Evolutionary conservation across 2,329 filamentous ascomycete genomes (phyloP), one percentile per base, ranked within the genome.

Genomic region (Aspergillus spinulosporus): DNA sequence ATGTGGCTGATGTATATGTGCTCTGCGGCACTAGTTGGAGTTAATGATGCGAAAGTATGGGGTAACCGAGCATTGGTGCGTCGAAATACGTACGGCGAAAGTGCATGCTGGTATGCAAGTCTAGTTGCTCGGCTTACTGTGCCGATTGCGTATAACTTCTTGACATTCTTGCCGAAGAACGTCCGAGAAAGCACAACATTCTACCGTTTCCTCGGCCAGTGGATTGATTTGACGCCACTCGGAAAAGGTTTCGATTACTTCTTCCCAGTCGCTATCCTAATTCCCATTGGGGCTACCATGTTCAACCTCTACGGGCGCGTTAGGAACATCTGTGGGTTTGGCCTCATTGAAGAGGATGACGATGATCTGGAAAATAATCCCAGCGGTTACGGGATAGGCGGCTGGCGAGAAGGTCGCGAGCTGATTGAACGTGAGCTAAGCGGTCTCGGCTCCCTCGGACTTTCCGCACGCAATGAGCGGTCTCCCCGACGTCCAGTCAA

Each of bases 1-100:
- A 78, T 85, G 11, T 99, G 94, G 94, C 87, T 99, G 59, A 81
- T 92, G 56, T 99, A 99, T 78, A 99, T 99, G 94, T 96, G 90
- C 72, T 82, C 89, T 12, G 92, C 92, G 46, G 91, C 94, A 4
- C 83, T 97, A 49, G 89, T 86, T 56, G 92, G 92, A 5, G 87
- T 99, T 68, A 91, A 88, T 11, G 91, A 96, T 69, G 90, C 96
- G 65, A 95, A 94, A 68, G 92, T 97, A n/a, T 99, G 94, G 94
- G 89, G 94, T 55, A 94, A 95, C 48, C 86, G 94, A 34, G 93
- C 94, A 0, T 80, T 99, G 4, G 93, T 97, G 46, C 86, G 85
- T 57, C 87, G 94, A 56, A 94, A 96, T 69, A 99, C 94, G 0
- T 93, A 95, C 57, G 87, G 90, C 59, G 94, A 97, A 71, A 91